phyloP scores from a whole-genome alignment of 208 protist species.

The Leishmania amazonensis region DNA sequence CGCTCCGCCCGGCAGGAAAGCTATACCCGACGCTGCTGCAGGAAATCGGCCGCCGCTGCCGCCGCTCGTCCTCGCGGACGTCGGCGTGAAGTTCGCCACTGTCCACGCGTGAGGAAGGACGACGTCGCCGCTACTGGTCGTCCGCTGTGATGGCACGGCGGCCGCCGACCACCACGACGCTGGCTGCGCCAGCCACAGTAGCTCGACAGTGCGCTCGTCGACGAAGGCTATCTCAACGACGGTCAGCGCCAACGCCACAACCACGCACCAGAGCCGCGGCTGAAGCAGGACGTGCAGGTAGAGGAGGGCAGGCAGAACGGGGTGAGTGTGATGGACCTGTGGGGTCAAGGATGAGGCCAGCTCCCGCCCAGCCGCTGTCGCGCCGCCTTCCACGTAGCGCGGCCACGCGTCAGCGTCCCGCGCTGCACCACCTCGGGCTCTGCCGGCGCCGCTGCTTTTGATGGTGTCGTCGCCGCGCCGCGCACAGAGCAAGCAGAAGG shows the following conservation, averaged over 20 bases:
- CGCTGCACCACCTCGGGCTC: neutral
- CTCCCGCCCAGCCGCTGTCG: neutral
- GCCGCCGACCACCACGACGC: constrained; percentile 20
- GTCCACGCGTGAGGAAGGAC: constrained; percentile 26
- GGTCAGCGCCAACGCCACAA: constrained; percentile 39
- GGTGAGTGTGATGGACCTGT: neutral
- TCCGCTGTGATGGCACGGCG: neutral
- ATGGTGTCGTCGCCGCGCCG: neutral
- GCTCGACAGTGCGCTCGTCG: constrained; percentile 27
- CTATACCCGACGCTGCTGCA: neutral
- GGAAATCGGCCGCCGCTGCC: neutral
- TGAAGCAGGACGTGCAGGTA: constrained; percentile 35
- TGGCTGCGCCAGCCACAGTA: constrained; percentile 34
- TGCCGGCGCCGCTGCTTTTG: neutral
- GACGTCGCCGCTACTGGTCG: neutral
- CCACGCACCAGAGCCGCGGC: constrained; percentile 45
- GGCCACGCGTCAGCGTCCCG: neutral
- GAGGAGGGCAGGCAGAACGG: constrained; percentile 5
- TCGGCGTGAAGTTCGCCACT: neutral
- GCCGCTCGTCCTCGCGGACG: neutral
- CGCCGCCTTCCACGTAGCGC: neutral
- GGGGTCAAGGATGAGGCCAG: neutral
- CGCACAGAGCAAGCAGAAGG: neutral
- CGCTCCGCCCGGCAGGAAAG: neutral
- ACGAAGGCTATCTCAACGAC: constrained; percentile 52